A percentile compares a stretch with the other conserved stretches of the same genome.
Evolutionary conservation across 2,329 filamentous ascomycete genomes (phyloP).

Genomic region (Epichloe typhina): DNA sequence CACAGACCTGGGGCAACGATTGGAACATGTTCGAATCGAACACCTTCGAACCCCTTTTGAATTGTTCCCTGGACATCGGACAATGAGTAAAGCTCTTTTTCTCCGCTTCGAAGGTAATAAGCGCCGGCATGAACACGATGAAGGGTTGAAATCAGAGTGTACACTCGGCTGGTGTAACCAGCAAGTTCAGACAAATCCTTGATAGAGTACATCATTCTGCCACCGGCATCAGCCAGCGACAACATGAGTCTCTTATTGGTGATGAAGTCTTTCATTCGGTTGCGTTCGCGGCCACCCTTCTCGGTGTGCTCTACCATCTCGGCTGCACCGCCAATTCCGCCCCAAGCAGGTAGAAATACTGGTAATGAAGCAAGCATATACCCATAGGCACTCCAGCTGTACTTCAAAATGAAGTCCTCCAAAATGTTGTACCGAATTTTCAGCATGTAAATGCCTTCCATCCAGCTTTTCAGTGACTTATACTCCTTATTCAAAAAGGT

Average conservation of each 20-base stretch:
- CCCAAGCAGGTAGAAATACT: slow-evolving; percentile 89
- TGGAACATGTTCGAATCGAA: slow-evolving; percentile 85
- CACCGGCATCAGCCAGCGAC: slow-evolving; percentile 88
- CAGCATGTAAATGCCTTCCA: slow-evolving; percentile 96
- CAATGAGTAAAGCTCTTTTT: slow-evolving; percentile 73
- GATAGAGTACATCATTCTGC: slow-evolving; percentile 99
- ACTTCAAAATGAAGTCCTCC: slow-evolving; percentile 95
- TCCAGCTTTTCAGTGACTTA: slow-evolving; percentile 84
- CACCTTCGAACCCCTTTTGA: slow-evolving; percentile 88
- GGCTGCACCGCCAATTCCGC: slow-evolving; percentile 61
- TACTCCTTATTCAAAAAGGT: slow-evolving; percentile 86
- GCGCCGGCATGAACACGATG: slow-evolving; percentile 87
- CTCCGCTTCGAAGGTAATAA: slow-evolving; percentile 56
- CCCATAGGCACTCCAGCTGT: slow-evolving; percentile 96
- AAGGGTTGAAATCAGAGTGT: slow-evolving; percentile 86
- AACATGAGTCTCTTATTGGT: slow-evolving; percentile 98
- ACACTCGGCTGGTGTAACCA: slow-evolving; percentile 90
- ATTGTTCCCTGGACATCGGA: slow-evolving; percentile 88
- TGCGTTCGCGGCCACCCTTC: slow-evolving; percentile 54
- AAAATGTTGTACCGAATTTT: slow-evolving; percentile 99
- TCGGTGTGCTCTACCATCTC: slow-evolving; percentile 45
- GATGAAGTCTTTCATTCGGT: slow-evolving; percentile 96
- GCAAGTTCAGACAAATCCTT: slow-evolving; percentile 94
- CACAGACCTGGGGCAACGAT: slow-evolving; percentile 80
- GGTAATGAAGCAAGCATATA: slow-evolving; percentile 88